Base-by-base conservation (phyloP, 768 basidiomycete species). In the Amyloporia xantha region DNA sequence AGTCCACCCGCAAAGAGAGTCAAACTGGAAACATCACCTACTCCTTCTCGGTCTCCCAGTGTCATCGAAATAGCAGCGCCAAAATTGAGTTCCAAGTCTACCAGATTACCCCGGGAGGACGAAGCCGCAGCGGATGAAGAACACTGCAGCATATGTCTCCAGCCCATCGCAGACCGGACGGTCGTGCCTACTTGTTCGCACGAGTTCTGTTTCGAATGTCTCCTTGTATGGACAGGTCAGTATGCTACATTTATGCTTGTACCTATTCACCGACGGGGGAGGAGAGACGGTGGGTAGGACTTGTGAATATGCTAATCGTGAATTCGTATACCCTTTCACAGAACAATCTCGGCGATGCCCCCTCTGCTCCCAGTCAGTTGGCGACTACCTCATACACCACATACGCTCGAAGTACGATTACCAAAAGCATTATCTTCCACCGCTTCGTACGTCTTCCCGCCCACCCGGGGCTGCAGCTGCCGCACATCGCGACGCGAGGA, bases 171-270 rank as follows among this genome's bases (percentile, higher is more conserved):
- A 12, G 91, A 96, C 68, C 72, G 86, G 39, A 86, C 92, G 0
- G 75, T 94, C 33, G 71, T 95, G 21, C 89, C 91, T 1, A 75
- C 72, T 6, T 96, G 93, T 65, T 86, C 89, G 1, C 93, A 97
- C 70, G 86, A 89, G 60, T 94, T 94, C 60, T 97, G 93, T 59
- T 95, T 95, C 55, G 87, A 90, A 48, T 97, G 93, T 63, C 73
- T 96, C 20, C 69, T 86, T 41, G 67, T 92, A 1, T 95, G 92
- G 93, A 78, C 86, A 46, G 84, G 88, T 88, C 51, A 55, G 76
- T 68, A n/a, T 19, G 23, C 17, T n/a, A n/a, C n/a, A n/a, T n/a
- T n/a, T n/a, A n/a, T n/a, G n/a, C n/a, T n/a, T 38, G 36, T 28
- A 28, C 27, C 20, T 19, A 35, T 24, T 44, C 10, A 26, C 46